A percentile compares a stretch with the other conserved stretches of the same genome.
Evolutionary conservation across 805 yeast species (phyloP).

Genomic region (Sugiyamaella qingdaonensis): DNA sequence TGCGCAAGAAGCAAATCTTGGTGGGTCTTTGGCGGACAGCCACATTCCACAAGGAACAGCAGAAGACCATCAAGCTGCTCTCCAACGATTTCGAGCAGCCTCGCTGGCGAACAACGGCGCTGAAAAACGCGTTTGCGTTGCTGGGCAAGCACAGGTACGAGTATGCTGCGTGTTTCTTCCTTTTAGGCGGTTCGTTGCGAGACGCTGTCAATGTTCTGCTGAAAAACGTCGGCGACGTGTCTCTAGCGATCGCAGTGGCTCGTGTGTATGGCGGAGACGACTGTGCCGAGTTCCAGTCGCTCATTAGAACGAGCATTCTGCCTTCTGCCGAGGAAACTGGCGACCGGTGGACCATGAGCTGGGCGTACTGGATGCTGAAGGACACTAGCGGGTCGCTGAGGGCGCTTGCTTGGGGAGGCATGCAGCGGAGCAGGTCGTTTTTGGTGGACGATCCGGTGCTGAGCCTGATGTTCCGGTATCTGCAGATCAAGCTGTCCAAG

Average conservation of each 20-base stretch:
- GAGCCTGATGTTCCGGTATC: constrained; percentile 56
- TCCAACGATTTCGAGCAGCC: constrained; percentile 67
- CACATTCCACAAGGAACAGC: constrained; percentile 71
- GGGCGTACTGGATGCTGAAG: constrained; percentile 67
- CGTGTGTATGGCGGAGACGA: constrained; percentile 64
- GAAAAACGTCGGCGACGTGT: constrained; percentile 60
- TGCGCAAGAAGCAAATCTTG: constrained; percentile 70
- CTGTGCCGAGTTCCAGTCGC: constrained; percentile 47
- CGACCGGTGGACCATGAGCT: constrained; percentile 77
- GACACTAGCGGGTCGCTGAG: constrained; percentile 53
- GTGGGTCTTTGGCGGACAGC: constrained; percentile 81
- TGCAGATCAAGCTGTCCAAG: constrained; percentile 44
- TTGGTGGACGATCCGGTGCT: constrained; percentile 80
- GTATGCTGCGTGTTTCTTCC: constrained; percentile 87
- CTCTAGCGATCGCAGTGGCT: constrained; percentile 76
- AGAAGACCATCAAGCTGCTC: constrained; percentile 74
- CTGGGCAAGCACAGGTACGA: constrained; percentile 80
- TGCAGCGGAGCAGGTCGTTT: constrained; percentile 33
- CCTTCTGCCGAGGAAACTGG: constrained; percentile 57
- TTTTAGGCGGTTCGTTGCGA: constrained; percentile 66
- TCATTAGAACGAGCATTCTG: constrained; percentile 49
- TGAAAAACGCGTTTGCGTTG: constrained; percentile 87
- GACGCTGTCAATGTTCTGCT: constrained; percentile 77
- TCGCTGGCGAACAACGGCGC: constrained; percentile 85
- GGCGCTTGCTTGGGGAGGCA: constrained; percentile 45